These are phyloP conservation scores for Magnusiomyces suaveolens DNA, from an alignment of 1,139 yeast genomes.

Conservation along the genomic window DNA sequence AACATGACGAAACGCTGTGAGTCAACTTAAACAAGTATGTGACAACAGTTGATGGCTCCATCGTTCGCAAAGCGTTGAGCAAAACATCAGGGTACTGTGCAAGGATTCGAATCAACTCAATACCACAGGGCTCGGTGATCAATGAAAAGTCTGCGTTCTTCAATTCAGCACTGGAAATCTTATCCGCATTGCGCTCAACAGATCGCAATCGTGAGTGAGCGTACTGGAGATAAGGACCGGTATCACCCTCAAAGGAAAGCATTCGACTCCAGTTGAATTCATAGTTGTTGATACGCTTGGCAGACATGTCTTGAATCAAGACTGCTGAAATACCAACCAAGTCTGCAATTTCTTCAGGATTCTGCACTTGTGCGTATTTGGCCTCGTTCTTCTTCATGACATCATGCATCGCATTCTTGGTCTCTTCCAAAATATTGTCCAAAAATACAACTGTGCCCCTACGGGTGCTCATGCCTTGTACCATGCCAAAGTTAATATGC, in stretches of 20 bases:
- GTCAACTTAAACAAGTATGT: slow-evolving; percentile 88
- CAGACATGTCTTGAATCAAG: slow-evolving; percentile 98
- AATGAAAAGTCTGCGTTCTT: slow-evolving; percentile 57
- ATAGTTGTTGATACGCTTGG: slow-evolving; percentile 93
- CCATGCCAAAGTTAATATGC: slow-evolving; percentile 96
- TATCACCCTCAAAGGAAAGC: slow-evolving; percentile 97
- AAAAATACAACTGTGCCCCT: slow-evolving; percentile 96
- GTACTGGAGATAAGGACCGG: slow-evolving; percentile 97
- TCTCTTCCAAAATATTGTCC: slow-evolving; percentile 87
- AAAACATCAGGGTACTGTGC: slow-evolving; percentile 90
- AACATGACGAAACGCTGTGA: slow-evolving; percentile 90
- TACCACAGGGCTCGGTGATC: slow-evolving; percentile 69
- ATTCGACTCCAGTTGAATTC: slow-evolving; percentile 97
- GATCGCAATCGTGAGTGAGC: slow-evolving; percentile 97
- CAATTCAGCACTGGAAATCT: slow-evolving; percentile 35
- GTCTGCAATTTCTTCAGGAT: slow-evolving; percentile 94
- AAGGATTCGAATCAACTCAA: slow-evolving; percentile 61
- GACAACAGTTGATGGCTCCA: slow-evolving; percentile 90
- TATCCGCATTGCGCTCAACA: slow-evolving; percentile 71
- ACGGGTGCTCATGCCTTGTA: slow-evolving; percentile 96
- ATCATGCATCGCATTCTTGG: slow-evolving; percentile 91
- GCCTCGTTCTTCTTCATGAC: slow-evolving; percentile 90
- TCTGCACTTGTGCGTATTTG: slow-evolving; percentile 86
- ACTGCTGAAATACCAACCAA: slow-evolving; percentile 94
- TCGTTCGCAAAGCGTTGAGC: slow-evolving; percentile 71